Evolutionary conservation across 495 filamentous ascomycete genomes (phyloP).

Genomic region (Penicillium macrosclerotiorum): DNA sequence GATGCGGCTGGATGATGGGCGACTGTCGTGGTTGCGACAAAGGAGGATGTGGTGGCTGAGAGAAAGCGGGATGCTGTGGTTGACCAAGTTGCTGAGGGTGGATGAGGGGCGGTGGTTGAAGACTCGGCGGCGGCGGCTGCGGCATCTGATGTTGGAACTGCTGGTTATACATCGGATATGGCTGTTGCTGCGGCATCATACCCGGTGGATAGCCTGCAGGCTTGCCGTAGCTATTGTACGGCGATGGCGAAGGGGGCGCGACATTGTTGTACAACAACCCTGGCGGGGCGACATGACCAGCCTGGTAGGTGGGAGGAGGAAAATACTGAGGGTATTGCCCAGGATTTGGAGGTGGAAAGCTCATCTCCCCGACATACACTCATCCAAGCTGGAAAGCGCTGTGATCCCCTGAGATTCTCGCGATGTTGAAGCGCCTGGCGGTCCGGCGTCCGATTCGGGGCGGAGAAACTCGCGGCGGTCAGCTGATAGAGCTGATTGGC

Average conservation of each 20-base stretch:
- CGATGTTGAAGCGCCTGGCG: conserved; percentile 5
- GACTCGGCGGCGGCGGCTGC: conserved; percentile 3
- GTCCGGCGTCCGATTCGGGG: conserved; percentile 31
- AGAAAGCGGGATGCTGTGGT: conserved; percentile 9
- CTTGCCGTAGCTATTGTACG: conserved; percentile 42
- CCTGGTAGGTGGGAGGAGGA: conserved; percentile 36
- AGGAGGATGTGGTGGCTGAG: conserved; percentile 11
- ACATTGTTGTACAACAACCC: conserved; percentile 45
- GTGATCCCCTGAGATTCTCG: conserved; percentile 14
- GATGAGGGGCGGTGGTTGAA: conserved; percentile 21
- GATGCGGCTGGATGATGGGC: conserved; percentile 5
- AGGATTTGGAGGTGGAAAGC: conserved; percentile 47
- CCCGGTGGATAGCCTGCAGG: conserved; percentile 35
- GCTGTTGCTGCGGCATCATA: conserved; percentile 38
- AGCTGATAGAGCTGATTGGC: conserved; percentile 15
- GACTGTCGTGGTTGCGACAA: conserved; percentile 8
- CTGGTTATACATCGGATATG: conserved; percentile 33
- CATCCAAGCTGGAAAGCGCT: conserved; percentile 18
- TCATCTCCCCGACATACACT: conserved; percentile 45
- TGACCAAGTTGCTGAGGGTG: conserved; percentile 12
- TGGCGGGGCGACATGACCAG: conserved; percentile 32
- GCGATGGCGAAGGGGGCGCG: conserved; percentile 26
- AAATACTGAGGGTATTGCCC: conserved; percentile 40
- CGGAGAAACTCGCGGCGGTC: conserved; percentile 37
- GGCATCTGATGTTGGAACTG: conserved; percentile 12